These are phyloP conservation scores for Claviceps fusiformis DNA, from an alignment of 2,329 filamentous ascomycete genomes.

Conservation along the genomic window DNA sequence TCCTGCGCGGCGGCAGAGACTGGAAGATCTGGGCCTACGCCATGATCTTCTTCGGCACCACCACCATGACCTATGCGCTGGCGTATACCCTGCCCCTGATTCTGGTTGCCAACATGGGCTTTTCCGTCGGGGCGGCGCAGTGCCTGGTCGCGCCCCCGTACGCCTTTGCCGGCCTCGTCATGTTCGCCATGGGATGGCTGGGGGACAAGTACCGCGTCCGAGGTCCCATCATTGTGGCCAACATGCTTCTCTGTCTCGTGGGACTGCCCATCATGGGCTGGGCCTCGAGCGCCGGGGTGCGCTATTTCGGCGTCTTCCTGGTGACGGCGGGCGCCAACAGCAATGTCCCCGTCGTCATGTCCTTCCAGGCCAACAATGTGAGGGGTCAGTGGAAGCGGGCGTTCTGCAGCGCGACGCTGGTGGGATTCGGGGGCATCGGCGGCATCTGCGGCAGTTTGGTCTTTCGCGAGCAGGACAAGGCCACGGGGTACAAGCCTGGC, in stretches of 20 bases:
- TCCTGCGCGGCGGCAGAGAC: constrained; percentile 34
- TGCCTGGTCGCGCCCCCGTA: constrained; percentile 62
- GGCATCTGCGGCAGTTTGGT: constrained; percentile 65
- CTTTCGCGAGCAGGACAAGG: constrained; percentile 45
- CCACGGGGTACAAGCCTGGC: constrained; percentile 38
- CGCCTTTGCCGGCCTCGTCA: constrained; percentile 48
- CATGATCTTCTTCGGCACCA: constrained; percentile 49
- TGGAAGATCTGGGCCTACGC: constrained; percentile 50
- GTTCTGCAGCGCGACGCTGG: constrained; percentile 61
- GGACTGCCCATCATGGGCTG: constrained; percentile 64
- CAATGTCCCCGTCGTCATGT: constrained; percentile 61
- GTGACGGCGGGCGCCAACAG: constrained; percentile 64
- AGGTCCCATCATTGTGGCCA: constrained; percentile 51
- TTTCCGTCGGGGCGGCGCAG: constrained; percentile 48
- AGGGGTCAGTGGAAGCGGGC: constrained; percentile 82
- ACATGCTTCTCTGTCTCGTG: constrained; percentile 51
- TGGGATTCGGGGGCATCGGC: constrained; percentile 64
- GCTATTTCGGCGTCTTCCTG: constrained; percentile 65
- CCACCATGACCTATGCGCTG: constrained; percentile 60
- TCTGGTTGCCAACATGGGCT: constrained; percentile 48
- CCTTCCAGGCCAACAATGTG: constrained; percentile 80
- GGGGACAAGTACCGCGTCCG: constrained; percentile 56
- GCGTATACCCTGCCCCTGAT: constrained; percentile 72
- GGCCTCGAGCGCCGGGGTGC: constrained; percentile 36
- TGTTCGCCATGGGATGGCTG: constrained; percentile 44